Evolutionary conservation across 2,329 filamentous ascomycete genomes (phyloP), one percentile per base, ranked within the genome.

Genomic region (Zasmidium cellare): DNA sequence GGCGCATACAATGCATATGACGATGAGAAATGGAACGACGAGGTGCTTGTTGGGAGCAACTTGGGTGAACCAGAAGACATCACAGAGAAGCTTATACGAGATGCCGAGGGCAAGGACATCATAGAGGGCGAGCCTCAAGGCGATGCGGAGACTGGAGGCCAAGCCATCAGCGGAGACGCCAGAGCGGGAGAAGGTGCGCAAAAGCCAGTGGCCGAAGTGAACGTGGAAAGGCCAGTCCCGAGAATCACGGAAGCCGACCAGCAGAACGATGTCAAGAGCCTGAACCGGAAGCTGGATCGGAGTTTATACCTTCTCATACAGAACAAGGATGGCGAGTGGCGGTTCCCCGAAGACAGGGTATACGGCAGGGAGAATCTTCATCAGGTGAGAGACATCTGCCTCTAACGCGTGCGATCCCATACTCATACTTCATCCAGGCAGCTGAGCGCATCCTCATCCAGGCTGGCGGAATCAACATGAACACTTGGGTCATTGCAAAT

Each of bases 401-500:
- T 20, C 25, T 12, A 16, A 46, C 47, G 20, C n/a, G n/a, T n/a
- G n/a, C n/a, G n/a, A n/a, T n/a, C 31, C 18, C 46, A 65, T 71
- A 57, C 70, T 56, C 38, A 44, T 55, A 24, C 25, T 6, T 20
- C 3, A 38, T 38, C 61, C 67, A 99, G 94, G 87, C 90, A 46
- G 92, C 93, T 38, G 85, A 91, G 71, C 85, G 92, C 59, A 86
- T 92, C 55, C 81, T 97, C 22, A 81, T 87, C 53, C 82, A 90
- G 68, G 81, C 91, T 2, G 92, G 88, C 9, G 94, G 94, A 58
- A 78, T 90, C 60, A 96, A 99, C 82, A 97, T 99, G 92, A 97
- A 97, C 80, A 97, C 92, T 55, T 99, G 94, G 92, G 85, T 97
- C 67, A 90, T 99, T 52, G 93, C 92, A 60, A 92, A 92, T 68